A percentile compares a stretch with the other conserved stretches of the same genome.
phyloP scores from a whole-genome alignment of 331 rosid genomes.

The Dryas integrifolia region DNA sequence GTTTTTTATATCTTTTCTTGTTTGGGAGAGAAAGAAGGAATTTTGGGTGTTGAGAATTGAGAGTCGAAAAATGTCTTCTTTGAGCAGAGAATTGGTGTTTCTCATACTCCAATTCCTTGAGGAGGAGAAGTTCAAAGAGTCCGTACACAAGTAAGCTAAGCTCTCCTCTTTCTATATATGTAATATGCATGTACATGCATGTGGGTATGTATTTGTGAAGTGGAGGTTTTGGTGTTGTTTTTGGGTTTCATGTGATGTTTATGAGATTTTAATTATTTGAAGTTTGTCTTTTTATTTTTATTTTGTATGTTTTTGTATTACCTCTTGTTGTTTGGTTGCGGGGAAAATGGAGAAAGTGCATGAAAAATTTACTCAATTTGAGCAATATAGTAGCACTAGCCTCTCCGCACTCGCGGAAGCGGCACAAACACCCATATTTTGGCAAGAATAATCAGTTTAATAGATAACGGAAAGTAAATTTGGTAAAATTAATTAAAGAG shows the following conservation, averaged over 20 bases:
- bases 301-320: not conserved
- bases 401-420: too few species aligned
- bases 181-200: not conserved
- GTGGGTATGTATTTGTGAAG: not conserved
- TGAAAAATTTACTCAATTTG: not conserved
- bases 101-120: slow-evolving; percentile 88
- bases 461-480: too few species aligned
- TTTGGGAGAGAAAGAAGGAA: not conserved
- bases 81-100: slow-evolving; percentile 87
- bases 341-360: not conserved
- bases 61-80: slow-evolving; percentile 60
- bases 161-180: not conserved
- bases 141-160: slow-evolving; percentile 62
- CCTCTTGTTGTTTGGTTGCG: too few species aligned
- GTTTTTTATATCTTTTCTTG: slow-evolving; percentile 2
- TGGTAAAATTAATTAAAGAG: too few species aligned
- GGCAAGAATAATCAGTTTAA: too few species aligned
- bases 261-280: not conserved
- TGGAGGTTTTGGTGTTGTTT: not conserved
- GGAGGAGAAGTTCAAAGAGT: slow-evolving; percentile 77
- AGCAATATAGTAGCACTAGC: not conserved
- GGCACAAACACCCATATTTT: too few species aligned
- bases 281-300: not conserved
- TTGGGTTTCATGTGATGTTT: not conserved
- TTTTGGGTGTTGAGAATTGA: slow-evolving; percentile 14